These are phyloP conservation scores for Arthrocladium fulminans DNA, from an alignment of 2,329 filamentous ascomycete genomes.

Conservation along the genomic window DNA sequence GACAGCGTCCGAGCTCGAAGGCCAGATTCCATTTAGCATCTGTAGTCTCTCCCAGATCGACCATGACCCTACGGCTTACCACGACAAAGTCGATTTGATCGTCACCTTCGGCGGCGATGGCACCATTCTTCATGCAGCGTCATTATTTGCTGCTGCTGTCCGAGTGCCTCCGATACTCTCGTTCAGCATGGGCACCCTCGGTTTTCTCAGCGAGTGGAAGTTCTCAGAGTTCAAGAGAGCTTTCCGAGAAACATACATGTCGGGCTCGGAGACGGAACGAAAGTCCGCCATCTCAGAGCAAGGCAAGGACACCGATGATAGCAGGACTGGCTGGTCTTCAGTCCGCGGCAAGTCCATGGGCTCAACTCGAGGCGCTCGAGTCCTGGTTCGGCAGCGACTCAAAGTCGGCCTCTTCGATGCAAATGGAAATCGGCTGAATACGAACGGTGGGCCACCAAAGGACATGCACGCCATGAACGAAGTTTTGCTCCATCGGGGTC, in stretches of 20 bases:
- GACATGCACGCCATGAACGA: conserved; percentile 79
- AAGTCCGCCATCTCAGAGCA: conserved; percentile 36
- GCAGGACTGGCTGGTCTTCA: conserved; percentile 55
- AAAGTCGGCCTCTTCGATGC: conserved; percentile 76
- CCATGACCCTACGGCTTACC: conserved; percentile 33
- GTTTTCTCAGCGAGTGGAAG: conserved; percentile 94
- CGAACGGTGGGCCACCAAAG: conserved; percentile 28
- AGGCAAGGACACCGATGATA: conserved; percentile 29
- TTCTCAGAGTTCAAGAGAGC: conserved; percentile 87
- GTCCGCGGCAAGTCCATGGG: conserved; percentile 77
- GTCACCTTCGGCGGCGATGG: conserved; percentile 89
- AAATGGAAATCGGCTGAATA: conserved; percentile 42
- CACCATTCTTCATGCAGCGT: conserved; percentile 77
- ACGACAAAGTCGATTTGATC: conserved; percentile 76
- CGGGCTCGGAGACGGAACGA: conserved; percentile 47
- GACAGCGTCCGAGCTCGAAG: conserved; percentile 63
- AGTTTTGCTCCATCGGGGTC: conserved; percentile 83
- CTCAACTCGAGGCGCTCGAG: conserved; percentile 60
- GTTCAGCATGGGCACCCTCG: conserved; percentile 94
- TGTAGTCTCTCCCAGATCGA: conserved; percentile 3
- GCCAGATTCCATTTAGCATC: conserved; percentile 11
- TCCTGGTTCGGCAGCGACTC: conserved; percentile 77
- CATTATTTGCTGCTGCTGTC: conserved; percentile 70
- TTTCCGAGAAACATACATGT: conserved; percentile 89
- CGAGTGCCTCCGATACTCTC: conserved; percentile 84